Conservation (phyloP, 306 rosid genomes). For the Trichosanthes cucumerina region DNA sequence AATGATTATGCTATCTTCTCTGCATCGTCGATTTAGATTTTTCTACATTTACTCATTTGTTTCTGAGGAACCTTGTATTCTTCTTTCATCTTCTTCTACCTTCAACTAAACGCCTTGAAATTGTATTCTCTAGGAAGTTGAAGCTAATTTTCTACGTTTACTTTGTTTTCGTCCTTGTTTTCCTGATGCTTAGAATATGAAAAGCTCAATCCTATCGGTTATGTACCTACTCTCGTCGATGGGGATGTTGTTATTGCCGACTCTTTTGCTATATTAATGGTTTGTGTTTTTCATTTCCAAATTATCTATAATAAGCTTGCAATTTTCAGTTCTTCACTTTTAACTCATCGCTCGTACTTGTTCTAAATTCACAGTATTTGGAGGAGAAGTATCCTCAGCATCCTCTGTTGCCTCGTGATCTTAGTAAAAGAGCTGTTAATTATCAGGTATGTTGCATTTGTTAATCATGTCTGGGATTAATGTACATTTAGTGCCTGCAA, state of each 20-base stretch:
- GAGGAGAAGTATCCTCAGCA: constrained; percentile 73
- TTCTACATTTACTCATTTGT: background rate
- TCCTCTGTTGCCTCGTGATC: constrained; percentile 60
- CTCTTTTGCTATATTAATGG: constrained; percentile 69
- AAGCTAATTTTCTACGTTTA: background rate
- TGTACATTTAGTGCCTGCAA: background rate
- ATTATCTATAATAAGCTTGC: background rate
- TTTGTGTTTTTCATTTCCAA: constrained; percentile 1
- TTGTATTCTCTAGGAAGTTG: background rate
- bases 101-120: background rate
- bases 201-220: constrained; percentile 56
- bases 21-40: background rate
- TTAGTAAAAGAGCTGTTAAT: constrained; percentile 48
- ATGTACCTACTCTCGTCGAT: constrained; percentile 56
- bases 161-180: background rate
- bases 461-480: background rate
- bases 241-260: constrained; percentile 39
- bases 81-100: background rate
- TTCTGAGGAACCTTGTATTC: background rate
- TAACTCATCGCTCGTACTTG: background rate
- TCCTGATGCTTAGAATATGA: constrained; percentile 33
- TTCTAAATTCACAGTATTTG: constrained; percentile 40
- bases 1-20: background rate
- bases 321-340: too few species aligned
- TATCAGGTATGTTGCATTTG: constrained; percentile 40